A percentile compares a stretch with the other conserved stretches of the same genome.
These are phyloP conservation scores for Fraxinus anomala DNA, from an alignment of 257 asterid species.

Conservation along the genomic window DNA sequence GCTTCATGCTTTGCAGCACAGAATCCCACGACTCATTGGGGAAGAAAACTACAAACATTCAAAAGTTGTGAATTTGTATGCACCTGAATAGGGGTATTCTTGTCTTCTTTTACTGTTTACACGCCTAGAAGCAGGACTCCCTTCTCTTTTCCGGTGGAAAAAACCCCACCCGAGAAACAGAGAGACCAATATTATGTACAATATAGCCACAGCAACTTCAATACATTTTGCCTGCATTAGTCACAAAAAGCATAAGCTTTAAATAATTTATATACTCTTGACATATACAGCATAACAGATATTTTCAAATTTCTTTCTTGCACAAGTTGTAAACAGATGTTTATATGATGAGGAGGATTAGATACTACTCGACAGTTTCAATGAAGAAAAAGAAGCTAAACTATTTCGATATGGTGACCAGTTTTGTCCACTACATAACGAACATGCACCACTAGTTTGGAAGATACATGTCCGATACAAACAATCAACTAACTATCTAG, in stretches of 20 bases:
- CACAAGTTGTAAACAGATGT: background rate
- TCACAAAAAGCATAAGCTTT: conserved; percentile 24
- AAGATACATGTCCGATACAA: background rate
- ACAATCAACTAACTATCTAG: conserved; percentile 17
- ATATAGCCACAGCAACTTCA: conserved; percentile 75
- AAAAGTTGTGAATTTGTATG: conserved; percentile 20
- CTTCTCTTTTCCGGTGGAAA: conserved; percentile 59
- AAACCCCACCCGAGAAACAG: conserved; percentile 92
- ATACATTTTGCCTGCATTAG: conserved; percentile 84
- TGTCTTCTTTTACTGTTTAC: conserved; percentile 74
- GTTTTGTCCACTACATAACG: no score
- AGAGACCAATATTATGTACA: conserved; percentile 69
- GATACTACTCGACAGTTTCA: no score
- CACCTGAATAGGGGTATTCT: conserved; percentile 93
- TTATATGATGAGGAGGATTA: background rate
- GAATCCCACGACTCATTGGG: background rate
- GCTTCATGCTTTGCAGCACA: background rate
- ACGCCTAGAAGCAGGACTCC: conserved; percentile 54
- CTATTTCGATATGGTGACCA: no score
- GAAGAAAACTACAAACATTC: background rate
- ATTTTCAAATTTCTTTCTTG: background rate
- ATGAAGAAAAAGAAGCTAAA: no score
- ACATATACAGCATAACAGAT: background rate
- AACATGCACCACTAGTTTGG: background rate
- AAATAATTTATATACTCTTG: background rate